Evolutionary conservation across 352 stramenopile genomes (phyloP).

Genomic region (Phytopythium vexans): DNA sequence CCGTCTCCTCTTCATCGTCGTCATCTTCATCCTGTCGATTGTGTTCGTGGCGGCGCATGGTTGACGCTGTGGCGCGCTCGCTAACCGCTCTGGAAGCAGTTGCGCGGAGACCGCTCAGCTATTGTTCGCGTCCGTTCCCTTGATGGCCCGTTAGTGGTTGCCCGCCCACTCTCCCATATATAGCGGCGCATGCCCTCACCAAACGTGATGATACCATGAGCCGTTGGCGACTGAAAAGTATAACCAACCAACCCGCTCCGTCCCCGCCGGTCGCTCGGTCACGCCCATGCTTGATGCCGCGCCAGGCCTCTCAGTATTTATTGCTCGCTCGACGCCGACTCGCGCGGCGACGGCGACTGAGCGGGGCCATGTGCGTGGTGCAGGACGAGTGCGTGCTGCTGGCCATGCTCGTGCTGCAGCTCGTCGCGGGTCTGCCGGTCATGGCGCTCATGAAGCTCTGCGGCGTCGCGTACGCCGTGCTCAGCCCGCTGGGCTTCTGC

Average conservation of each 20-base stretch:
- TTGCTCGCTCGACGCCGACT: background rate
- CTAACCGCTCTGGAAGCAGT: background rate
- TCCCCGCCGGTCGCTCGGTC: background rate
- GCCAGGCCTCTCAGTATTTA: background rate
- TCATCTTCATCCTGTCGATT: conserved; percentile 23
- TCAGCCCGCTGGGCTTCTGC: conserved; percentile 33
- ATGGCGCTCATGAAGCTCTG: conserved; percentile 51
- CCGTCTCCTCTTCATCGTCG: conserved; percentile 33
- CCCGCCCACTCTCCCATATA: too few species aligned
- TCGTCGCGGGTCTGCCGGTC: conserved; percentile 32
- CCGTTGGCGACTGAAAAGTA: too few species aligned
- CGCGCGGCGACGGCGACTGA: background rate
- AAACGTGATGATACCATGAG: too few species aligned
- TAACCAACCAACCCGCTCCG: too few species aligned
- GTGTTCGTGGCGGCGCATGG: conserved; percentile 6
- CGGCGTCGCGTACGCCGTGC: conserved; percentile 25
- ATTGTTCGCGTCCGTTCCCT: background rate
- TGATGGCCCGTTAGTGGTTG: background rate
- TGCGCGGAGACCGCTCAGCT: background rate
- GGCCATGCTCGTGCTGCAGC: conserved; percentile 33
- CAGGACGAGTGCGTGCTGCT: conserved; percentile 47
- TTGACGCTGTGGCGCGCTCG: background rate
- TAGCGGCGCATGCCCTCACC: too few species aligned
- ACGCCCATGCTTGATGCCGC: too few species aligned
- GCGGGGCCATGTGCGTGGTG: conserved; percentile 32